A percentile compares a stretch with the other conserved stretches of the same genome.
Evolutionary conservation across 805 yeast species (phyloP).

Genomic region (Lipomyces sp.): DNA sequence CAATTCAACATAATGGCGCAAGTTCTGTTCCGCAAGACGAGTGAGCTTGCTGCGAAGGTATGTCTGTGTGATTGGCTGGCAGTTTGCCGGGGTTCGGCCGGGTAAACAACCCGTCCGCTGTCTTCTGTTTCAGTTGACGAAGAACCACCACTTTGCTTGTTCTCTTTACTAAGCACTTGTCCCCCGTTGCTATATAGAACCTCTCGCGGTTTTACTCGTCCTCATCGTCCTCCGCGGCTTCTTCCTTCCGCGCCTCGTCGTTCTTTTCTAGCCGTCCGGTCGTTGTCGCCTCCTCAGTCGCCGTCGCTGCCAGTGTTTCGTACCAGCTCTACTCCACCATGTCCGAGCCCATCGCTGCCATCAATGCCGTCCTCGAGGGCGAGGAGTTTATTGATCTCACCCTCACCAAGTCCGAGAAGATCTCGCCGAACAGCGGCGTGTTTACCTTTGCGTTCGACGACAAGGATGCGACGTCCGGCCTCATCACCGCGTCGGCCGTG

Average conservation of each 20-base stretch:
- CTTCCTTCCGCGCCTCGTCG: background rate
- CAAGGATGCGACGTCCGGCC: slow-evolving; percentile 26
- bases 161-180: no score
- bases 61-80: background rate
- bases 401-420: slow-evolving; percentile 16
- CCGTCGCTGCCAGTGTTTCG: slow-evolving; percentile 22
- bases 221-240: background rate
- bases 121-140: no score
- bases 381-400: slow-evolving; percentile 26
- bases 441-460: slow-evolving; percentile 31
- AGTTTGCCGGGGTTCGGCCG: no score
- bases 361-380: slow-evolving; percentile 17
- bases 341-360: slow-evolving; percentile 22
- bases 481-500: slow-evolving; percentile 63
- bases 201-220: slow-evolving; percentile 12
- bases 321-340: slow-evolving; percentile 16
- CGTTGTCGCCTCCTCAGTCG: slow-evolving; percentile 14
- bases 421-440: slow-evolving; percentile 18
- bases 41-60: slow-evolving; percentile 33
- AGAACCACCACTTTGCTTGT: background rate
- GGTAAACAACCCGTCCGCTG: no score
- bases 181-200: background rate
- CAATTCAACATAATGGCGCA: no score
- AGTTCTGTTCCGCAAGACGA: no score
- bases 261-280: background rate